These are phyloP conservation scores for Leptographium radiaticola DNA, from an alignment of 2,329 filamentous ascomycete species.

Conservation along the genomic window DNA sequence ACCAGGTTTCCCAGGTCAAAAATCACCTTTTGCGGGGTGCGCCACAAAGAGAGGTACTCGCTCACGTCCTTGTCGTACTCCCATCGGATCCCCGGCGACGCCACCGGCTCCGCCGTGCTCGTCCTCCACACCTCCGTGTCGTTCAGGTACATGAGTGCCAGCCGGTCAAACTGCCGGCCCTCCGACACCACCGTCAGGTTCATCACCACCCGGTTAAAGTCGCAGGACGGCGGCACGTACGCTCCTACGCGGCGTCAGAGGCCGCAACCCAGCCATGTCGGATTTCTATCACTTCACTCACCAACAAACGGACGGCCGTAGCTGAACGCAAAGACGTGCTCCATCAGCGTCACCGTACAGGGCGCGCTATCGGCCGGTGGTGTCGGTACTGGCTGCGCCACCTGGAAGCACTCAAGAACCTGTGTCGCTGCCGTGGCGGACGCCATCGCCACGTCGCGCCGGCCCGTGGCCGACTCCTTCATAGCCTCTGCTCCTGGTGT, in stretches of 20 bases:
- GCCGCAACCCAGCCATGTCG: conserved; percentile 20
- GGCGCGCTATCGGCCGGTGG: conserved; percentile 23
- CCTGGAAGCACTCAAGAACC: conserved; percentile 52
- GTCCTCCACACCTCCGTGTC: conserved; percentile 75
- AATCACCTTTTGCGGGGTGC: conserved; percentile 56
- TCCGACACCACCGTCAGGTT: conserved; percentile 62
- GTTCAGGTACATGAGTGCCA: conserved; percentile 62
- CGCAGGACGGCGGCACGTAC: conserved; percentile 54
- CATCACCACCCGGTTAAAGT: conserved; percentile 62
- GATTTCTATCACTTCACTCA: conserved; percentile 21
- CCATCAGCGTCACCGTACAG: conserved; percentile 50
- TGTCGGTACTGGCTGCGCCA: conserved; percentile 51
- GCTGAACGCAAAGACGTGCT: conserved; percentile 57
- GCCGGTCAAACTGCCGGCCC: conserved; percentile 64
- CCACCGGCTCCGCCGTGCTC: conserved; percentile 66
- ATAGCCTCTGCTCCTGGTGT: background rate
- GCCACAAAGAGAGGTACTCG: conserved; percentile 56
- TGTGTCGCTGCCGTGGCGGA: conserved; percentile 15
- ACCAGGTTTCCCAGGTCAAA: conserved; percentile 70
- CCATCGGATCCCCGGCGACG: conserved; percentile 55
- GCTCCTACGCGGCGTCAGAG: conserved; percentile 17
- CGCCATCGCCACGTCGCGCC: conserved; percentile 6
- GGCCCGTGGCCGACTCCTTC: background rate
- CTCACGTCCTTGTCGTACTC: conserved; percentile 71
- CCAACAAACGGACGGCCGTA: conserved; percentile 65